Conservation (phyloP, 1,139 yeast genomes). For the Candida gigantensis region DNA sequence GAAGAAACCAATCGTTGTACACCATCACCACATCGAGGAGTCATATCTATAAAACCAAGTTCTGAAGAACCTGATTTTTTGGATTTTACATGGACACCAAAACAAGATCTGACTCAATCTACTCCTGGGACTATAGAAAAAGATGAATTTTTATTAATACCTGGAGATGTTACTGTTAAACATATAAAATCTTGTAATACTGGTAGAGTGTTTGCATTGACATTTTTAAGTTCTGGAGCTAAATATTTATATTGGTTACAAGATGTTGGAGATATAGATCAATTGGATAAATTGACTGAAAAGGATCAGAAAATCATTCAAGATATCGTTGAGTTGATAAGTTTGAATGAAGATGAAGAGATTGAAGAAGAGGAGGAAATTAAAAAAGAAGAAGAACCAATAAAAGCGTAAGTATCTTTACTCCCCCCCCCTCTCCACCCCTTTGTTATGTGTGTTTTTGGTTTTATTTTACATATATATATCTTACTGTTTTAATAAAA, state of each 20-base stretch:
- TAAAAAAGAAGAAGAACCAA: constrained; percentile 19
- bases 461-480: background rate
- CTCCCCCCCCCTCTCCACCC: too few species aligned
- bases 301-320: constrained; percentile 58
- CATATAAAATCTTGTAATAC: constrained; percentile 72
- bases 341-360: constrained; percentile 43
- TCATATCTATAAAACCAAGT: constrained; percentile 62
- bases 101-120: constrained; percentile 27
- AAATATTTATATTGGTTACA: constrained; percentile 91
- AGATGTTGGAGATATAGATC: constrained; percentile 66
- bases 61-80: constrained; percentile 53
- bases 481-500: too few species aligned
- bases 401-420: constrained; percentile 22
- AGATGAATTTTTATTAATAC: constrained; percentile 78
- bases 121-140: constrained; percentile 43
- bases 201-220: constrained; percentile 84
- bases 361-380: constrained; percentile 37
- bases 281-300: constrained; percentile 61
- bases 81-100: constrained; percentile 47
- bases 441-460: constrained; percentile 3
- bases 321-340: constrained; percentile 56
- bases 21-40: constrained; percentile 78
- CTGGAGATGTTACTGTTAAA: constrained; percentile 89
- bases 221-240: constrained; percentile 81
- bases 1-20: constrained; percentile 70